A percentile compares a stretch with the other conserved stretches of the same genome.
Evolutionary conservation across 306 rosid species (phyloP).

Genomic region (Lablab purpureus): DNA sequence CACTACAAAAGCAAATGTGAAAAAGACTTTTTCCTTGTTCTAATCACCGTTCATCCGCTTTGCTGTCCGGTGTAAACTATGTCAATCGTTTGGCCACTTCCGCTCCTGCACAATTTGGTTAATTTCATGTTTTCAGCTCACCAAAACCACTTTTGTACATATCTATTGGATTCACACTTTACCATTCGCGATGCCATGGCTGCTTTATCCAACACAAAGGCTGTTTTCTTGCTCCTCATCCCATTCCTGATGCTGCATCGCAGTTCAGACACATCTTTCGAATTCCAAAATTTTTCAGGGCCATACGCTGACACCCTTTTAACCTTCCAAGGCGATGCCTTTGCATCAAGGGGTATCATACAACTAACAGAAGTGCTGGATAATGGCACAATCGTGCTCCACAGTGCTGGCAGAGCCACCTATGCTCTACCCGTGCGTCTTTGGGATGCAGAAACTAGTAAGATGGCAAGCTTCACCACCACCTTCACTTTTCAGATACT

Average conservation of each 20-base stretch:
- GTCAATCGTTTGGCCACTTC: neutral
- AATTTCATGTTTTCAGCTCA: neutral
- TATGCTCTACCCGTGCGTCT: constrained; percentile 34
- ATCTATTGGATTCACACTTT: neutral
- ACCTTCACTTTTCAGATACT: constrained; percentile 19
- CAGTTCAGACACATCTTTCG: neutral
- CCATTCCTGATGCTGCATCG: constrained; percentile 34
- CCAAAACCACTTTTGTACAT: neutral
- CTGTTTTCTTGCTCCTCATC: constrained; percentile 18
- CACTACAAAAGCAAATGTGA: neutral
- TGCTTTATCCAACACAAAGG: constrained; percentile 27
- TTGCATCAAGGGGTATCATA: neutral
- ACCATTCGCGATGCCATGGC: constrained; percentile 15
- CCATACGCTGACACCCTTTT: constrained; percentile 13
- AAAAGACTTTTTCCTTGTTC: constrained; percentile 17
- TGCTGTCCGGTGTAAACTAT: neutral
- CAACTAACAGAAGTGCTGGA: neutral
- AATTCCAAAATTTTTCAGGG: constrained; percentile 17
- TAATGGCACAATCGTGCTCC: neutral
- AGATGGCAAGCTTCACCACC: constrained; percentile 12
- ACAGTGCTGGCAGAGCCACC: constrained; percentile 45
- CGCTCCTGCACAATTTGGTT: no score
- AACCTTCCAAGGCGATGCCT: constrained; percentile 36
- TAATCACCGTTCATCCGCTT: neutral
- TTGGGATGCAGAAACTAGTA: constrained; percentile 28